phyloP scores from a whole-genome alignment of 2,329 filamentous ascomycete genomes.

The Fusarium foetens region DNA sequence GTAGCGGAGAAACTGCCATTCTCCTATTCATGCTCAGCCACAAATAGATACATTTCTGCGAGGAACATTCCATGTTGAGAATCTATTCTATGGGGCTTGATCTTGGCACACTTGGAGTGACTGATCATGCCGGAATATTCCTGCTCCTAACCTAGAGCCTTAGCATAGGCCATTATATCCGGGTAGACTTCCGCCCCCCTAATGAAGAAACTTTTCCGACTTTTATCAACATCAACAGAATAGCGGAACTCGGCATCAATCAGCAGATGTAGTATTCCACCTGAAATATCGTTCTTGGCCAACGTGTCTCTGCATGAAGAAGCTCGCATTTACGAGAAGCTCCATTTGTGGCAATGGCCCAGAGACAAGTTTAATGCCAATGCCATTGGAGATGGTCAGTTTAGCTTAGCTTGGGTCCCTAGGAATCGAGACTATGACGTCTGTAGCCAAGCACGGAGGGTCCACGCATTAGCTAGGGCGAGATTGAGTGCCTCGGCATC shows the following conservation, averaged over 20 bases:
- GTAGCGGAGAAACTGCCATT: background rate
- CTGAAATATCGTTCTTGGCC: background rate
- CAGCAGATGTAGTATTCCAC: background rate
- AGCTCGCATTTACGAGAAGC: background rate
- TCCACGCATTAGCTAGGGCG: background rate
- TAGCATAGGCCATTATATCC: background rate
- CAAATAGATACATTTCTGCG: background rate
- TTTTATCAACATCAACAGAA: background rate
- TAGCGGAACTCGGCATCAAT: constrained; percentile 9
- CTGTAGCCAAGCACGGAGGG: background rate
- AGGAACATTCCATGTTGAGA: background rate
- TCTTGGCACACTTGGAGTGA: constrained; percentile 8
- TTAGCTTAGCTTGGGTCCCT: background rate
- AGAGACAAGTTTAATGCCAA: background rate
- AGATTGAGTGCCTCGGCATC: background rate
- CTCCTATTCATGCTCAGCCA: background rate
- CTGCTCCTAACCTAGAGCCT: background rate
- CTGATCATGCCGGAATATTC: background rate
- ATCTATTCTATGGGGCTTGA: background rate
- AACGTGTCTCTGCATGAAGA: constrained; percentile 4
- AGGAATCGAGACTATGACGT: constrained; percentile 10
- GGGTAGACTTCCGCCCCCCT: background rate
- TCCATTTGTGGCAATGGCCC: background rate
- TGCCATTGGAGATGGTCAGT: background rate
- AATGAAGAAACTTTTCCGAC: background rate